phyloP scores from a whole-genome alignment of 495 filamentous ascomycete genomes.

The Tuber microsphaerosporum region DNA sequence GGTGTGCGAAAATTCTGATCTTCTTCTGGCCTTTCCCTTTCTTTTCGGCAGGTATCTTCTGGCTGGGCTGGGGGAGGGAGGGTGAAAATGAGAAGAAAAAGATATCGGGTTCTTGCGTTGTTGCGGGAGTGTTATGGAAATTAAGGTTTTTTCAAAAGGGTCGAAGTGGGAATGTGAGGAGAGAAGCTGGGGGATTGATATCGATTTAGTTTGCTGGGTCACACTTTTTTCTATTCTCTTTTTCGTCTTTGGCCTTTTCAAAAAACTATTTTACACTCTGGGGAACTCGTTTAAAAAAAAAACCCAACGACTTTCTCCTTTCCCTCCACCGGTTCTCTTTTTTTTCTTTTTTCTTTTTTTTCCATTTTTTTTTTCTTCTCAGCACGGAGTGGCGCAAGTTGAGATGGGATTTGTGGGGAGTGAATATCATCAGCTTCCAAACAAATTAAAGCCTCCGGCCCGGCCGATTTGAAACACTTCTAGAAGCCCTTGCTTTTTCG shows the following conservation, averaged over 20 bases:
- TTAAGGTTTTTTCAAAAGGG: conserved; percentile 2
- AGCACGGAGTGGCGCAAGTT: conserved; percentile 26
- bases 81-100: neutral
- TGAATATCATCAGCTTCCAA: conserved; percentile 38
- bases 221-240: conserved; percentile 4
- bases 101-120: neutral
- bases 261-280: neutral
- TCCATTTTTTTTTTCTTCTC: conserved; percentile 33
- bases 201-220: conserved; percentile 35
- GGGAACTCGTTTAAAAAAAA: conserved; percentile 24
- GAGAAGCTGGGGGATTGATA: neutral
- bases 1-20: neutral
- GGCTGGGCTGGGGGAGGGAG: neutral
- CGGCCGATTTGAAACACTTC: neutral
- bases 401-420: conserved; percentile 28
- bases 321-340: conserved; percentile 24
- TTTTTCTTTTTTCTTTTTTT: conserved; percentile 29
- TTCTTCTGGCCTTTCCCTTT: neutral
- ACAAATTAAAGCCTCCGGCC: conserved; percentile 37
- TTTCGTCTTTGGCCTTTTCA: neutral
- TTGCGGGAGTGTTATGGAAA: neutral
- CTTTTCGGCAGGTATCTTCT: neutral
- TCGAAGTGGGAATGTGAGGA: neutral
- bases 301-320: neutral
- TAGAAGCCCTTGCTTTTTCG: neutral